Evolutionary conservation across 139 green algal species (phyloP).

Genomic region (Picochlorum sp.): DNA sequence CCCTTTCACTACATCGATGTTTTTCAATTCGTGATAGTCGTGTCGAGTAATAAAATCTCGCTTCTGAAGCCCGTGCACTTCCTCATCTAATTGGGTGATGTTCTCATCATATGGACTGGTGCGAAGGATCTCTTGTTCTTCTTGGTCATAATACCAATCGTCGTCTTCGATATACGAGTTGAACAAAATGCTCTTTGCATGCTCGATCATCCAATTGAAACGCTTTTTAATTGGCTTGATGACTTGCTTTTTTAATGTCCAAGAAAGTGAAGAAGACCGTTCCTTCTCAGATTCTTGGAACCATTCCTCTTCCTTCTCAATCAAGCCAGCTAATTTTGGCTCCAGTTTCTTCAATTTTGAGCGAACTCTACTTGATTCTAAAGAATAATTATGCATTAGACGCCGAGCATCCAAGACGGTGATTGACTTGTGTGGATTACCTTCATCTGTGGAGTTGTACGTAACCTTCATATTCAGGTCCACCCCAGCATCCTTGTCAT

Average conservation of each 20-base stretch:
- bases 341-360: conserved; percentile 1
- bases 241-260: background rate
- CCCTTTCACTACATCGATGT: conserved; percentile 2
- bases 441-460: conserved; percentile 2
- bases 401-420: background rate
- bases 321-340: conserved; percentile 9
- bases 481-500: background rate
- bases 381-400: background rate
- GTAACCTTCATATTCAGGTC: background rate
- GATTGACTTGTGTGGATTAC: background rate
- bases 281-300: conserved; percentile 1
- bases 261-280: too few species aligned
- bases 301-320: conserved; percentile 23
- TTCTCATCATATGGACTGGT: conserved; percentile 12
- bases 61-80: conserved; percentile 28
- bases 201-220: background rate
- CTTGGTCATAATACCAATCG: conserved; percentile 1
- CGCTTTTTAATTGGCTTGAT: background rate
- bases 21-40: conserved; percentile 4
- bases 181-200: background rate
- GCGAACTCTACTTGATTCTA: background rate
- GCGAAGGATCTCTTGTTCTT: conserved; percentile 10
- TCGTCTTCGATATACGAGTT: background rate
- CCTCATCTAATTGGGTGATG: conserved; percentile 19
- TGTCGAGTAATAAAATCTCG: background rate